Evolutionary conservation across 2,329 filamentous ascomycete genomes (phyloP), one percentile per base, ranked within the genome.

Genomic region (Ophiostoma populinum): DNA sequence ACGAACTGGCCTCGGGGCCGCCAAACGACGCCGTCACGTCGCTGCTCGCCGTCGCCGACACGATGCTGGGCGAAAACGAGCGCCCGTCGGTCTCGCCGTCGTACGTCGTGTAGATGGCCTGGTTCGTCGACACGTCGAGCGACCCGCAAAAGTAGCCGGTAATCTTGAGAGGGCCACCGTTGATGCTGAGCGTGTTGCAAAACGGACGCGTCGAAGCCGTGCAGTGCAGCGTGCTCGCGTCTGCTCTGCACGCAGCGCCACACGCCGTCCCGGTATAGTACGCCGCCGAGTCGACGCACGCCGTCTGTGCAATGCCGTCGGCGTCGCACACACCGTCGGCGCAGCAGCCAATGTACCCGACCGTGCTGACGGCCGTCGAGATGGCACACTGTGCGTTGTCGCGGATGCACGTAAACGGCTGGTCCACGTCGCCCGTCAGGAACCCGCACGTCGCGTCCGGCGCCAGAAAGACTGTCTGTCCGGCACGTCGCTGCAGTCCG

Each of bases 361-460:
- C 34, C 17, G 12, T 13, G 29, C 20, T 32, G 32, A 24, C n/a
- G 2, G 26, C 7, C 3, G 40, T 42, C 25, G 36, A 31, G 21
- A 42, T 37, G 24, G 30, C 43, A 17, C 43, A 44, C 18, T 20
- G 17, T 6, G 38, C 39, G 4, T 21, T 9, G 2, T 10, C 13
- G 10, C 38, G 17, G 31, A 33, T 37, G 32, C 43, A 44, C 6
- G 31, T 40, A 30, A 38, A 44, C 11, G 38, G 22, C n/a, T 8
- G 5, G 13, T 28, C 42, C 36, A 20, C 11, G 10, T 17, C 21
- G 7, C 43, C 43, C 5, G 31, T 27, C 16, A 45, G 7, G 30
- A 25, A 45, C 15, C 41, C 43, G 25, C 43, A 45, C 2, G 43
- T 45, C 31, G 42, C 42, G 38, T 45, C 43, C n/a, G 26, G 13